phyloP scores from a whole-genome alignment of 1,284 basidiomycete genomes.

The Ustilago bromivora region DNA sequence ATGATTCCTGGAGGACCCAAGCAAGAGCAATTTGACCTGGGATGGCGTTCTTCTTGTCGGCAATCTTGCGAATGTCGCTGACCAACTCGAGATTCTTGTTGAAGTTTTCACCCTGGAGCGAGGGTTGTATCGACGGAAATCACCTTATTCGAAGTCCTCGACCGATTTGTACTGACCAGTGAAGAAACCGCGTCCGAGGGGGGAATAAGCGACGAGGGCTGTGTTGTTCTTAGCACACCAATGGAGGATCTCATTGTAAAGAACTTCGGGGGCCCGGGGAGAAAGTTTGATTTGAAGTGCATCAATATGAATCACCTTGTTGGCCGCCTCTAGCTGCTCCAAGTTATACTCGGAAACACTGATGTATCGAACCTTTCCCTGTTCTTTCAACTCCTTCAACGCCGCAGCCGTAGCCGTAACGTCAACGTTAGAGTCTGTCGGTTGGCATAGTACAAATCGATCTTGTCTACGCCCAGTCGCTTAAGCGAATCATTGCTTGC shows the following conservation, averaged over 20 bases:
- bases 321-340: constrained; percentile 44
- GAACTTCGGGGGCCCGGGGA: constrained; percentile 70
- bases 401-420: constrained; percentile 81
- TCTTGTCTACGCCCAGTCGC: constrained; percentile 67
- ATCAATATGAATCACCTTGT: constrained; percentile 70
- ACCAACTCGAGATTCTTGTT: constrained; percentile 55
- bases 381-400: constrained; percentile 80
- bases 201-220: constrained; percentile 52
- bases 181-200: constrained; percentile 54
- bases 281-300: constrained; percentile 72
- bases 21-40: constrained; percentile 59
- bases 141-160: constrained; percentile 45
- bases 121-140: constrained; percentile 53
- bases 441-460: constrained; percentile 72
- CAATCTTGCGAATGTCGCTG: constrained; percentile 48
- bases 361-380: constrained; percentile 79
- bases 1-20: constrained; percentile 39
- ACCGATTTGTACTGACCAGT: constrained; percentile 45
- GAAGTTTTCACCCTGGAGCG: constrained; percentile 53
- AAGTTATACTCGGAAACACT: constrained; percentile 73
- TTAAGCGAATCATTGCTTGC: constrained; percentile 68
- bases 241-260: constrained; percentile 58
- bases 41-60: constrained; percentile 49
- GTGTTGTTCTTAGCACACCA: constrained; percentile 52
- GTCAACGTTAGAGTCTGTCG: constrained; percentile 72